phyloP scores from a whole-genome alignment of 257 asterid genomes.

The Anisodus acutangulus region DNA sequence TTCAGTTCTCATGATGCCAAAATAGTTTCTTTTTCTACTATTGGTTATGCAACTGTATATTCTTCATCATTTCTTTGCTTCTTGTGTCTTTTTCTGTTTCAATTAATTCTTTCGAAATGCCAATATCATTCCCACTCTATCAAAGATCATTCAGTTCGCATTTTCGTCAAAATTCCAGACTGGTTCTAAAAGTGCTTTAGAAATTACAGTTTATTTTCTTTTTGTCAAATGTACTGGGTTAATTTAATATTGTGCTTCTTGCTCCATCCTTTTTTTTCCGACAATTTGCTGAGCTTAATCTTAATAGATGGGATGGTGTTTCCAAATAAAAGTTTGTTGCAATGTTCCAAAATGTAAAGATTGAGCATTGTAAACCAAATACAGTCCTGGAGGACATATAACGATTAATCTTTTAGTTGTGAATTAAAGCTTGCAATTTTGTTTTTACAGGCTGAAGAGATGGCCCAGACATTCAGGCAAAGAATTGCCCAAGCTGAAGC shows the following conservation, averaged over 20 bases:
- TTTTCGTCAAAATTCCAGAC: neutral
- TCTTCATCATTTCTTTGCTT: neutral
- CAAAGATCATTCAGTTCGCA: neutral
- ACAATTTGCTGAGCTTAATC: neutral
- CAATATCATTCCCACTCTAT: neutral
- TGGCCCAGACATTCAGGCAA: slow-evolving; percentile 99
- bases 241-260: neutral
- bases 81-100: slow-evolving; percentile 19
- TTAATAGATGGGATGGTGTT: neutral
- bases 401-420: neutral
- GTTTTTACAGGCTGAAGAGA: slow-evolving; percentile 86
- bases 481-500: slow-evolving; percentile 99
- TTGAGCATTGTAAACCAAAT: neutral
- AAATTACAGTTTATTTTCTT: neutral
- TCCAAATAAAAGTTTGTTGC: neutral
- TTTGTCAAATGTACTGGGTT: neutral
- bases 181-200: slow-evolving; percentile 13
- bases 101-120: neutral
- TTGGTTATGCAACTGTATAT: slow-evolving; percentile 16
- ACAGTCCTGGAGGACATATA: neutral
- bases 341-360: neutral
- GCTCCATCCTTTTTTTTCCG: neutral
- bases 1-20: slow-evolving; percentile 18
- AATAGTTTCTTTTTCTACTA: slow-evolving; percentile 7
- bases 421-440: slow-evolving; percentile 30